Evolutionary conservation across 495 filamentous ascomycete species (phyloP).

Genomic region (Penicillium coprophilum): DNA sequence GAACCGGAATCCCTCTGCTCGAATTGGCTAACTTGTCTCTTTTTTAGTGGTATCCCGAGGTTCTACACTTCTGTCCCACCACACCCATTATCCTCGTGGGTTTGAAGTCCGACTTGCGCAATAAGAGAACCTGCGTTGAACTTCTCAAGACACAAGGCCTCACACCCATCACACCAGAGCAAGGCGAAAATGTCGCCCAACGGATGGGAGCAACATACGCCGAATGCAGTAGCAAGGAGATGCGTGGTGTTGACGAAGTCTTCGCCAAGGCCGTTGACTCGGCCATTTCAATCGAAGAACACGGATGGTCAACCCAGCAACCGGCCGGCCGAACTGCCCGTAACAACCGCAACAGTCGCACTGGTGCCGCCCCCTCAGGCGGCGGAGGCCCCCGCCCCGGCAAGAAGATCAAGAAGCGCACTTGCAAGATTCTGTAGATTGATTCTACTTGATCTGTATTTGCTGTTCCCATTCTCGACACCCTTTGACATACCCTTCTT

Average conservation of each 20-base stretch:
- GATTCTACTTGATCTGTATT: conserved; percentile 1
- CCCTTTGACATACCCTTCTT: conserved; percentile 24
- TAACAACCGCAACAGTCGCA: conserved; percentile 17
- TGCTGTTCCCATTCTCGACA: conserved; percentile 16
- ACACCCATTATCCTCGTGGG: conserved; percentile 94
- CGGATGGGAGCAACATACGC: conserved; percentile 95
- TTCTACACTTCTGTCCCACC: conserved; percentile 97
- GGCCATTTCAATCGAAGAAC: conserved; percentile 60
- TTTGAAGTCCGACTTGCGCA: conserved; percentile 92
- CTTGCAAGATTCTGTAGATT: conserved; percentile 68
- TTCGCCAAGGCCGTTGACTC: conserved; percentile 87
- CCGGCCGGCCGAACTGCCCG: conserved; percentile 10
- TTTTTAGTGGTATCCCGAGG: conserved; percentile 94
- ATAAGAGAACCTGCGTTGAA: conserved; percentile 93
- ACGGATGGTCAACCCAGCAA: conserved; percentile 35
- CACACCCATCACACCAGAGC: conserved; percentile 87
- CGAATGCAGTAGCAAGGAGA: conserved; percentile 98
- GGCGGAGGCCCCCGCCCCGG: conserved; percentile 25
- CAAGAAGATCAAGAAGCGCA: conserved; percentile 64
- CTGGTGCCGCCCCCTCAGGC: conserved; percentile 30
- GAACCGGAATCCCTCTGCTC: background rate
- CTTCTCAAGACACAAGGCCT: conserved; percentile 97
- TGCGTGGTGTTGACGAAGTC: conserved; percentile 91
- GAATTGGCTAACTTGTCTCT: conserved; percentile 11
- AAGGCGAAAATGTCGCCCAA: conserved; percentile 80